Evolutionary conservation across 768 basidiomycete species (phyloP), one percentile per base, ranked within the genome.

Genomic region (Agrocybe pediades): DNA sequence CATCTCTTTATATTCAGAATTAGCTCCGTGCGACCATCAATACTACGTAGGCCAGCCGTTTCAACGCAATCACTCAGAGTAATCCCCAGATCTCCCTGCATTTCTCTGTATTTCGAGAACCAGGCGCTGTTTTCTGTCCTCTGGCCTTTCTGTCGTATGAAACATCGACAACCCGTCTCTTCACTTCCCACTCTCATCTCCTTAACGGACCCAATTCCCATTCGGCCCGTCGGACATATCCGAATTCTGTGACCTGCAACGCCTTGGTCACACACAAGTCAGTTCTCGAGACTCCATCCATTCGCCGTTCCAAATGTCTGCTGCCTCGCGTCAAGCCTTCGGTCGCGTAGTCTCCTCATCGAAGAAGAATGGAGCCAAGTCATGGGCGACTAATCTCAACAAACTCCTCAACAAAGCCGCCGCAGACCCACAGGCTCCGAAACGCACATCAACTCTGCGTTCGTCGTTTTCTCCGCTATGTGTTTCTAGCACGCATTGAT

Each of bases 11-110:
- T 53, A 48, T 33, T 53, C 44, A 45, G 41, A 53, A 59, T 51
- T 57, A 55, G 55, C 53, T 54, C 59, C 62, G 59, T 45, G 56
- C 59, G 41, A 50, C 59, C 50, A 56, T 48, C 58, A 59, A 51
- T 52, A 48, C 25, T 30, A 36, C 47, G 40, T 40, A 42, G 36
- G 49, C 42, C 20, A 17, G 27, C n/a, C 16, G 25, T 21, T 36
- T 20, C 21, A 33, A 26, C 39, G 48, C 47, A 44, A 41, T 41
- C 26, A 40, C 20, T 29, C 30, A 20, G 39, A n/a, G 33, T n/a
- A 9, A 36, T 7, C 26, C 21, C 16, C 40, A 27, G 21, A 19
- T 19, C 40, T 13, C 16, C 29, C 42, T 47, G 29, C 41, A 41
- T 29, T 17, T 29, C 27, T 21, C 42, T 44, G 16, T 13, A 44